These are phyloP conservation scores for Croton laevigatus DNA, from an alignment of 441 rosid species.

Conservation along the genomic window DNA sequence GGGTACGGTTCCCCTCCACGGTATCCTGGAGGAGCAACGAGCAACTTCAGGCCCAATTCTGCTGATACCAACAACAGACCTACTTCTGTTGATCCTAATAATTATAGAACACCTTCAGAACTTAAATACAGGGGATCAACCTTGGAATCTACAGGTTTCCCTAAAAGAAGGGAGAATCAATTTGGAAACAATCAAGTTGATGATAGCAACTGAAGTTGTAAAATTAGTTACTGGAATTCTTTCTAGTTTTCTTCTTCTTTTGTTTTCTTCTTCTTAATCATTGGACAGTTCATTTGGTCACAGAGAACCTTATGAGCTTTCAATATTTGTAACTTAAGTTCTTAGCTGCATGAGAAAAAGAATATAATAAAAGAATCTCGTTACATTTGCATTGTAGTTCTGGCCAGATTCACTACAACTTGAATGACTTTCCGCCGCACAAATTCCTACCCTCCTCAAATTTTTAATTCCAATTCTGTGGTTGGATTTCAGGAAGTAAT, in stretches of 20 bases:
- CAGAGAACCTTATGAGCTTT: constrained; percentile 21
- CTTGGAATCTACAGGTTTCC: constrained; percentile 61
- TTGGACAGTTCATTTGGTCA: constrained; percentile 19
- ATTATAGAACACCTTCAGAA: constrained; percentile 57
- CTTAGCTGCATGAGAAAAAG: constrained; percentile 10
- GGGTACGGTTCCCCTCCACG: constrained; percentile 66
- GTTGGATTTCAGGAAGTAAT: too few relatives aligned
- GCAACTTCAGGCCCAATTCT: constrained; percentile 53
- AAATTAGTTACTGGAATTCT: constrained; percentile 1
- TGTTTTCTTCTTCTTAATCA: not conserved
- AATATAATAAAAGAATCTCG: constrained; percentile 6
- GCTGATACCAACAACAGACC: constrained; percentile 56
- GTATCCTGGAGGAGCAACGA: constrained; percentile 55
- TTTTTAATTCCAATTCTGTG: too few relatives aligned
- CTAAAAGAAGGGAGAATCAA: constrained; percentile 68
- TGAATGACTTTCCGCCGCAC: too few relatives aligned
- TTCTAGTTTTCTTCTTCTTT: constrained; percentile 6
- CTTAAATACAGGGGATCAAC: constrained; percentile 58
- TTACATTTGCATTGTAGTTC: not conserved
- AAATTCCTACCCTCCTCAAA: too few relatives aligned
- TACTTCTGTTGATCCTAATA: constrained; percentile 49
- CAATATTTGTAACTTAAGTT: constrained; percentile 26
- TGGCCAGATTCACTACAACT: not conserved
- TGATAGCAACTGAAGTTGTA: constrained; percentile 21
- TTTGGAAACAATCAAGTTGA: constrained; percentile 59